Conservation (phyloP, 208 protist species). For the Acanthamoeba divionensis region DNA sequence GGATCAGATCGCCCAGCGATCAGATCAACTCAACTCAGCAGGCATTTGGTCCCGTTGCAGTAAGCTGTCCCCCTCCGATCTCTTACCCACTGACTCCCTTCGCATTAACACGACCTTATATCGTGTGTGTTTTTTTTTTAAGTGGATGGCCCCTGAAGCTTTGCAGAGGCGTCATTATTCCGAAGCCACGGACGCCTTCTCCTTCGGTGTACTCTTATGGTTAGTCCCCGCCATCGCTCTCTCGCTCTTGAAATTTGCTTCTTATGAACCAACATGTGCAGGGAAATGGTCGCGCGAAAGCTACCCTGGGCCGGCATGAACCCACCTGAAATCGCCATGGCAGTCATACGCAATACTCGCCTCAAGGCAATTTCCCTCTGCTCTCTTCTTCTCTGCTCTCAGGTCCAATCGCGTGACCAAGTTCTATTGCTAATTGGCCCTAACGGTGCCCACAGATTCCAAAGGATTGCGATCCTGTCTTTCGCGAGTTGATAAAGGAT, state of each 20-base stretch:
- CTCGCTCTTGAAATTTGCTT: too few relatives aligned
- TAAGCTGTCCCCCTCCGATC: too few relatives aligned
- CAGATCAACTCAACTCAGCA: neutral
- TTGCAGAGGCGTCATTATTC: neutral
- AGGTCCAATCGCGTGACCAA: too few relatives aligned
- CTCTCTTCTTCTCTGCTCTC: too few relatives aligned
- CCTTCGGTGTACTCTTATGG: neutral
- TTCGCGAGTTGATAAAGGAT: neutral
- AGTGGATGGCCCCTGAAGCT: neutral
- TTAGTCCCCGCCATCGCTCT: too few relatives aligned
- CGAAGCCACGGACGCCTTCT: neutral
- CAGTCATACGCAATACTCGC: neutral
- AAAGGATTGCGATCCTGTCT: neutral
- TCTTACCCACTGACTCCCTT: neutral
- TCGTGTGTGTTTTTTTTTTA: neutral
- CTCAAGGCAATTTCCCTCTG: too few relatives aligned
- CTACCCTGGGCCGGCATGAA: neutral
- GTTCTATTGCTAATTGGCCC: too few relatives aligned
- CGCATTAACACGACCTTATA: neutral
- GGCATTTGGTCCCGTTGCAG: neutral
- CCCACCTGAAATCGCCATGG: neutral
- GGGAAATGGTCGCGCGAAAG: neutral
- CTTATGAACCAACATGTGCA: too few relatives aligned
- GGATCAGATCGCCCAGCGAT: neutral
- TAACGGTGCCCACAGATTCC: too few relatives aligned